Evolutionary conservation across 345 rosid species (phyloP), one percentile per base, ranked within the genome.

Genomic region (Euphorbia peplus): DNA sequence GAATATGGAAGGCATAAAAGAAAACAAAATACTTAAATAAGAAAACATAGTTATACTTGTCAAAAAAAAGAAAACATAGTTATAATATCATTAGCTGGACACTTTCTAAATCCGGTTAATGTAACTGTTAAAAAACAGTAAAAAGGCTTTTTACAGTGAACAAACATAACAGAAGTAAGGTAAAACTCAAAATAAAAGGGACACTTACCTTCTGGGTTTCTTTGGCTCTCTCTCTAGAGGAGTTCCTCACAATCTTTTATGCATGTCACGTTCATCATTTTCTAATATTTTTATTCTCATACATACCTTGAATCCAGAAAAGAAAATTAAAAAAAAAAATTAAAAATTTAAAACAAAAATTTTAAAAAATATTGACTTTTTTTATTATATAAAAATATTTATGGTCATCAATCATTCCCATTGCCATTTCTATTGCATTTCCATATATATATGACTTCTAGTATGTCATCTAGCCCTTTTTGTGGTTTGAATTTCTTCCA

Each of bases 211-310:
- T 62, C 67, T 68, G 63, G 76, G 39, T 63, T 48, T 58, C 73
- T 64, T 67, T 73, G 88, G 79, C 83, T 80, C 76, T 79, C 84
- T 78, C 81, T 67, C 70, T 60, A 79, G 87, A 82, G 64, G 78
- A 83, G 87, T 85, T 83, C 83, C 82, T 21, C 35, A 19, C 41
- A 25, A 50, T 47, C 48, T n/a, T 46, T 46, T 35, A 9, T 21
- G 60, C 60, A 10, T 4, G 9, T 48, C 64, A 72, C 65, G 65
- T 55, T 11, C 8, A 60, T 19, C 53, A 6, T 35, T n/a, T 18
- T 57, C 50, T 61, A 68, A 68, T 21, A 19, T 54, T 68, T 62
- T 63, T 67, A 8, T 30, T 61, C 24, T 26, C 18, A 55, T 26
- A 10, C 37, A 24, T 22, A 16, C 41, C 52, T 41, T 26, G 29